Percentiles rank a stretch among this genome's conserved stretches.
Conservation (phyloP, 2,329 filamentous ascomycete species). For the Talaromyces sp. region DNA sequence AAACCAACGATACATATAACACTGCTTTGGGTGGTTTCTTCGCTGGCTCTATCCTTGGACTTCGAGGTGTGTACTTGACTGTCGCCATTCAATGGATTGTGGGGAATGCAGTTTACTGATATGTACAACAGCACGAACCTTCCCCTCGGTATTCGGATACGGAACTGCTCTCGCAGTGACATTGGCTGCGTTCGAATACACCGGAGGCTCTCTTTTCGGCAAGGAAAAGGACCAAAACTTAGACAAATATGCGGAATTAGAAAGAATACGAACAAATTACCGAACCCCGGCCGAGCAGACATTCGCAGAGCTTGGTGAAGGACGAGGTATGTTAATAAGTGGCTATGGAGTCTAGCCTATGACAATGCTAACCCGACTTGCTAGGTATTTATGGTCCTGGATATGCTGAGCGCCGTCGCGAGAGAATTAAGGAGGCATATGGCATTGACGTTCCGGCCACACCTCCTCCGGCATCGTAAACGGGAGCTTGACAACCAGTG, state of each 20-base stretch:
- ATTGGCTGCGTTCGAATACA: slow-evolving; percentile 65
- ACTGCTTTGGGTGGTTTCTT: slow-evolving; percentile 72
- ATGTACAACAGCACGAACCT: slow-evolving; percentile 52
- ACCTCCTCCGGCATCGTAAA: slow-evolving; percentile 40
- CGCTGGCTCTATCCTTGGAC: slow-evolving; percentile 67
- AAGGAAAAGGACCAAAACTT: slow-evolving; percentile 54
- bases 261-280: slow-evolving; percentile 68
- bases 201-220: slow-evolving; percentile 60
- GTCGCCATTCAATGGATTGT: not conserved
- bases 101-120: slow-evolving; percentile 4
- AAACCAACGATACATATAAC: slow-evolving; percentile 78
- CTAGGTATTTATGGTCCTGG: slow-evolving; percentile 75
- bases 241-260: slow-evolving; percentile 73
- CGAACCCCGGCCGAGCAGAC: slow-evolving; percentile 75
- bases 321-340: slow-evolving; percentile 62
- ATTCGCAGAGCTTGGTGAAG: slow-evolving; percentile 76
- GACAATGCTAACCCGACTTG: slow-evolving; percentile 1
- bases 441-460: slow-evolving; percentile 76
- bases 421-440: slow-evolving; percentile 81
- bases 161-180: slow-evolving; percentile 57
- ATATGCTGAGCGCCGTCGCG: slow-evolving; percentile 77
- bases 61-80: slow-evolving; percentile 58
- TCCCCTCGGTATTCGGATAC: slow-evolving; percentile 68
- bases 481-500: slow-evolving; percentile 23
- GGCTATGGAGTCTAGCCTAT: not conserved